Conservation (phyloP, 75 land plant genomes). For the Ceratopteris richardii region DNA sequence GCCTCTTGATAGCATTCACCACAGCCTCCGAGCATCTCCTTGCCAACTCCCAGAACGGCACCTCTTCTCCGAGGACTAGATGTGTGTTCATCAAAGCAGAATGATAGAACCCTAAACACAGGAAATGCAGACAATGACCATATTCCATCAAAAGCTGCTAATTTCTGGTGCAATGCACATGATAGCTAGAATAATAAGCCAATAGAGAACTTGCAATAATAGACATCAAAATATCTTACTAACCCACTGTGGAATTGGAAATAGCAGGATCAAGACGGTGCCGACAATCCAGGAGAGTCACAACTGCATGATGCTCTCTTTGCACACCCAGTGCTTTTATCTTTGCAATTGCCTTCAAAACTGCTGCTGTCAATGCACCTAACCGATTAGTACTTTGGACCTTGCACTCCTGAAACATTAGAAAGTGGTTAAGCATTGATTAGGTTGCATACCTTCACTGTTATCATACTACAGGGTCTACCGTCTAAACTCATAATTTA, state of each 20-base stretch:
- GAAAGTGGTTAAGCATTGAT: not conserved
- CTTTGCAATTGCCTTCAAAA: slow-evolving; percentile 41
- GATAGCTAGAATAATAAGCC: no score
- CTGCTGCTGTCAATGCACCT: slow-evolving; percentile 70
- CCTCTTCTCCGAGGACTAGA: slow-evolving; percentile 30
- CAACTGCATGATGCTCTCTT: slow-evolving; percentile 62
- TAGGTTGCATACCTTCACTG: no score
- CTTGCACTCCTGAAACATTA: slow-evolving; percentile 46
- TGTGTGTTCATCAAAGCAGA: slow-evolving; percentile 75
- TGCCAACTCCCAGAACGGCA: slow-evolving; percentile 75
- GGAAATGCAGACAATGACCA: not conserved
- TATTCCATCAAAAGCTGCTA: not conserved
- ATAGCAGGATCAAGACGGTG: slow-evolving; percentile 47
- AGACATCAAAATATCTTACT: not conserved
- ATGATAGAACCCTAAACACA: slow-evolving; percentile 78
- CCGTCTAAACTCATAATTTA: no score
- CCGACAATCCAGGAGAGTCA: slow-evolving; percentile 72
- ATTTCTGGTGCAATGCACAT: no score
- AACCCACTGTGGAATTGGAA: slow-evolving; percentile 44
- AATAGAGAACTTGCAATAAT: not conserved
- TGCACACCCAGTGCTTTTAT: slow-evolving; percentile 43
- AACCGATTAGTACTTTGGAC: slow-evolving; percentile 50
- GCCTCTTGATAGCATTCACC: slow-evolving; percentile 35
- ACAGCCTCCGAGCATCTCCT: slow-evolving; percentile 42
- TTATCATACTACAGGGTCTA: no score